Conservation (phyloP, 2,329 filamentous ascomycete species). For the Claviceps fusiformis region DNA sequence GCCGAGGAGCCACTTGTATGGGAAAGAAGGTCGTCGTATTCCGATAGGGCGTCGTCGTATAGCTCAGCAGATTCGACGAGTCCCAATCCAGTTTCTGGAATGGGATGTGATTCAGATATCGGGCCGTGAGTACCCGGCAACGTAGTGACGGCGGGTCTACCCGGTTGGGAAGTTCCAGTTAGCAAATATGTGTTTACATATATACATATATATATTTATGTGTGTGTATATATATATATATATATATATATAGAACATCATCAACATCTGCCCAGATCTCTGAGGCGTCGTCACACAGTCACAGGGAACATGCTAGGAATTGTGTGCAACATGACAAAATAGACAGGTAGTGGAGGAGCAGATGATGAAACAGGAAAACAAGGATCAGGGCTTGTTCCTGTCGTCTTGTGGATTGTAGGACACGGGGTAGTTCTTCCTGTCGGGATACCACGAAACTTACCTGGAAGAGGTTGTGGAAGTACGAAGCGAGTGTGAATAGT, state of each 20-base stretch:
- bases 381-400: background rate
- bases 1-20: constrained; percentile 17
- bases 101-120: constrained; percentile 21
- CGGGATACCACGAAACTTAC: constrained; percentile 13
- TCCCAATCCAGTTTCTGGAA: constrained; percentile 28
- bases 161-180: constrained; percentile 10
- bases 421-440: background rate
- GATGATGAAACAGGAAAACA: background rate
- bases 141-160: constrained; percentile 13
- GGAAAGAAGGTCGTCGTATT: constrained; percentile 29
- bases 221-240: too few relatives aligned
- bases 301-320: too few relatives aligned
- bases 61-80: constrained; percentile 26
- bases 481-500: constrained; percentile 29
- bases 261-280: background rate
- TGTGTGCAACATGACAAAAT: background rate
- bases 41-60: constrained; percentile 28
- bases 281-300: background rate
- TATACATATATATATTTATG: too few relatives aligned
- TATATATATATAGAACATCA: too few relatives aligned
- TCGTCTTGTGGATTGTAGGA: background rate
- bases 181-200: constrained; percentile 4
- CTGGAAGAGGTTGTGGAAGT: constrained; percentile 9
- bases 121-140: constrained; percentile 12
- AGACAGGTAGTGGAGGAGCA: background rate